These are phyloP conservation scores for Pugionium cornutum DNA, from an alignment of 345 rosid species.

Conservation along the genomic window DNA sequence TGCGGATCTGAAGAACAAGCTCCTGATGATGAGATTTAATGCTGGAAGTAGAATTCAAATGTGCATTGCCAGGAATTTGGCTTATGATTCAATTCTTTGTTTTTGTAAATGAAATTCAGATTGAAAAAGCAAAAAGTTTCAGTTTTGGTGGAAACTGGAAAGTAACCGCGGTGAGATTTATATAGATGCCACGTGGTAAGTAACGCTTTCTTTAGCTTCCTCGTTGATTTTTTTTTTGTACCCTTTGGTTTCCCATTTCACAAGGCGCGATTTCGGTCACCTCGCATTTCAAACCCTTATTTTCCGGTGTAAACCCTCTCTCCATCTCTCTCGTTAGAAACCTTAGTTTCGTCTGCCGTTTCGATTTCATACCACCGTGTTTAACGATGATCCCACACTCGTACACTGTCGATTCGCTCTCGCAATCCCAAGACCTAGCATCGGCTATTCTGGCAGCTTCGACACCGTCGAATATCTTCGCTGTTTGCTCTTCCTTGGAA, in stretches of 20 bases:
- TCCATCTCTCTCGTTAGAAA: constrained; percentile 3
- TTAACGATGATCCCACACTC: constrained; percentile 67
- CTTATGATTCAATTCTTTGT: too few relatives aligned
- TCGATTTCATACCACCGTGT: not conserved
- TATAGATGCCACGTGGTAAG: constrained; percentile 13
- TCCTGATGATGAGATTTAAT: too few relatives aligned
- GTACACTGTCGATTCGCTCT: constrained; percentile 69
- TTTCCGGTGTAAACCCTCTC: constrained; percentile 38
- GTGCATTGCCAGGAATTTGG: too few relatives aligned
- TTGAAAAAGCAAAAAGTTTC: too few relatives aligned
- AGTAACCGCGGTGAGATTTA: constrained; percentile 19
- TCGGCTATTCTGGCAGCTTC: constrained; percentile 61
- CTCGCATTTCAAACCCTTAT: constrained; percentile 52
- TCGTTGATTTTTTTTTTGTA: constrained; percentile 36
- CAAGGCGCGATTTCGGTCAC: constrained; percentile 62
- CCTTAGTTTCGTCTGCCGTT: constrained; percentile 39
- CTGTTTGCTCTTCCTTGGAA: constrained; percentile 63
- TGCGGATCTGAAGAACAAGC: constrained; percentile 10
- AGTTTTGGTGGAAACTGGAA: not conserved
- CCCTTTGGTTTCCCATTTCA: constrained; percentile 21
- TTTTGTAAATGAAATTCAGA: too few relatives aligned
- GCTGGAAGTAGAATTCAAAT: too few relatives aligned
- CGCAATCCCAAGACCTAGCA: constrained; percentile 68
- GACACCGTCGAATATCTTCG: constrained; percentile 57
- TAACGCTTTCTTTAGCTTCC: constrained; percentile 29